Conservation (phyloP, 306 rosid genomes). For the Prosopis cineraria region DNA sequence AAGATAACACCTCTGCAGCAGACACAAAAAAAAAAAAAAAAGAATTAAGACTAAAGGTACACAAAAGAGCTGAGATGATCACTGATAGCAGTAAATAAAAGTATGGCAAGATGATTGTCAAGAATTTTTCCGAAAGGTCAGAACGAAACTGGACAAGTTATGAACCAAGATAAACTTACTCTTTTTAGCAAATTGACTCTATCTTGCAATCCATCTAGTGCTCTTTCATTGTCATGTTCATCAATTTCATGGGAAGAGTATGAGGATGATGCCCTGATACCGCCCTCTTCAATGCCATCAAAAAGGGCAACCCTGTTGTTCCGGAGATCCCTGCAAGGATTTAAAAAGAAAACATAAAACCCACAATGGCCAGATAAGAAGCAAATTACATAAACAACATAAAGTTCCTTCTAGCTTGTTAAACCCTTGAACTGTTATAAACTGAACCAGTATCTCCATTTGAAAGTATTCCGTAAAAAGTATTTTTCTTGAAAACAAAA, state of each 20-base stretch:
- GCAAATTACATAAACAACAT: constrained; percentile 41
- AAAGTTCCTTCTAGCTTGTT: constrained; percentile 7
- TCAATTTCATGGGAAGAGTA: constrained; percentile 83
- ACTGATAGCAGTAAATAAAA: constrained; percentile 14
- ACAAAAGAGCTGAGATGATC: background rate
- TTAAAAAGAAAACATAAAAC: background rate
- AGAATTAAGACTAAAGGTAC: background rate
- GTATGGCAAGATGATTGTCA: background rate
- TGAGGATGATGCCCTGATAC: constrained; percentile 47
- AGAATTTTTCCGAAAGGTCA: background rate
- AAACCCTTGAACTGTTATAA: constrained; percentile 15
- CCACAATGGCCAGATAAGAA: constrained; percentile 24
- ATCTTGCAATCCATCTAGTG: constrained; percentile 88
- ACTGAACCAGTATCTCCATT: constrained; percentile 12
- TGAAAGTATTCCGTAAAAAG: background rate
- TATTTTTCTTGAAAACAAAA: background rate
- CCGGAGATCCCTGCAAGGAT: constrained; percentile 40
- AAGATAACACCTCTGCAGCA: background rate
- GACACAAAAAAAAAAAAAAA: background rate
- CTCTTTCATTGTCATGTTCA: constrained; percentile 87
- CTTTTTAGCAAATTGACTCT: constrained; percentile 89
- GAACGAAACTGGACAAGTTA: background rate
- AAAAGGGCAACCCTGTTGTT: constrained; percentile 52
- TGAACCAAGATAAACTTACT: constrained; percentile 47
- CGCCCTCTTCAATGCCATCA: constrained; percentile 62